Conservation (phyloP, 805 yeast species). For the Metschnikowia shivogae region DNA sequence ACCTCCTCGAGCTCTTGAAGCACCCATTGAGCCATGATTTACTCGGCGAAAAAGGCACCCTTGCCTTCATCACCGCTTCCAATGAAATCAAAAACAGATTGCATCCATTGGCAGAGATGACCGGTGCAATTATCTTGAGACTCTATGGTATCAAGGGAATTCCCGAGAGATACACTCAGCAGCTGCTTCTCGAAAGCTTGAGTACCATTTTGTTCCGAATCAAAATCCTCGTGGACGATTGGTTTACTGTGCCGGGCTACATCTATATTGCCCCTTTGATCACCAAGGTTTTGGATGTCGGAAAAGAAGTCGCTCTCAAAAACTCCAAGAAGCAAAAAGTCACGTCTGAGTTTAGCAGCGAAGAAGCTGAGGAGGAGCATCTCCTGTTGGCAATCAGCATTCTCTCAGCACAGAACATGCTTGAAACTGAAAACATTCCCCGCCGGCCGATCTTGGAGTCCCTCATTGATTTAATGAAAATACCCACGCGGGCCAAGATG, state of each 20-base stretch:
- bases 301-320: conserved; percentile 52
- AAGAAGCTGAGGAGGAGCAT: conserved; percentile 86
- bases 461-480: conserved; percentile 60
- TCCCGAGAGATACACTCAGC: conserved; percentile 45
- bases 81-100: conserved; percentile 46
- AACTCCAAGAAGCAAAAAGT: conserved; percentile 48
- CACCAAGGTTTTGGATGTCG: conserved; percentile 61
- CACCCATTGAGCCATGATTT: conserved; percentile 29
- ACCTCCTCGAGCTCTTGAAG: conserved; percentile 44
- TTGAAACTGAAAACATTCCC: conserved; percentile 65
- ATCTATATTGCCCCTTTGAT: conserved; percentile 75
- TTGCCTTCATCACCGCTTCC: conserved; percentile 54
- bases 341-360: conserved; percentile 71
- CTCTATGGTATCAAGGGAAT: conserved; percentile 45
- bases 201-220: conserved; percentile 70
- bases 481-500: conserved; percentile 74
- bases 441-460: conserved; percentile 60
- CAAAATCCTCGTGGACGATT: conserved; percentile 69
- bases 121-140: conserved; percentile 72
- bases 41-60: conserved; percentile 42
- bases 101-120: conserved; percentile 44
- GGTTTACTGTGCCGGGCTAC: conserved; percentile 62
- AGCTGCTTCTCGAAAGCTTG: conserved; percentile 51
- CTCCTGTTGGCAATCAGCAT: conserved; percentile 72
- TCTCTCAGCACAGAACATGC: conserved; percentile 59